These are phyloP conservation scores for Parsonsia alboflavescens DNA, from an alignment of 257 asterid species.

Conservation along the genomic window DNA sequence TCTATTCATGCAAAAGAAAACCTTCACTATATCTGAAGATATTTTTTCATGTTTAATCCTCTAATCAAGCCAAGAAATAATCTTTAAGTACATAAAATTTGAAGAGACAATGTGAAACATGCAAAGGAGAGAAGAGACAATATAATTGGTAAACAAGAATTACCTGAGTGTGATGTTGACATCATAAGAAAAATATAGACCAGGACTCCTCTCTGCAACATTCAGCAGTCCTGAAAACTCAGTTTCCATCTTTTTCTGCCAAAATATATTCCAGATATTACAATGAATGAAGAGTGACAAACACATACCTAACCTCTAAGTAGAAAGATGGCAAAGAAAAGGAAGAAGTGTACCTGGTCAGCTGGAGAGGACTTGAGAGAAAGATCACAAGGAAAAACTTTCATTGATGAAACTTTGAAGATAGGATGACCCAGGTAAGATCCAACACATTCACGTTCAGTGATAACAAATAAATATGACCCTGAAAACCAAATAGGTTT, in stretches of 20 bases:
- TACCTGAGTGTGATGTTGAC: slow-evolving; percentile 90
- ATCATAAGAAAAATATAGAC: slow-evolving; percentile 85
- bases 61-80: background rate
- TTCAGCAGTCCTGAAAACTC: slow-evolving; percentile 60
- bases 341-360: slow-evolving; percentile 49
- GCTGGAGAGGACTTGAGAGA: slow-evolving; percentile 62
- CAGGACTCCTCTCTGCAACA: slow-evolving; percentile 64
- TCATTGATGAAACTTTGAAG: slow-evolving; percentile 70
- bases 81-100: background rate
- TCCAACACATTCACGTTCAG: slow-evolving; percentile 82
- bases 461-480: slow-evolving; percentile 65
- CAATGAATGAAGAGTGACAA: slow-evolving; percentile 22
- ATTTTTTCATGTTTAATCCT: background rate
- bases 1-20: background rate
- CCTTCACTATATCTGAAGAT: background rate
- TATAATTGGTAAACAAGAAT: background rate
- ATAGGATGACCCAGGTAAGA: slow-evolving; percentile 65
- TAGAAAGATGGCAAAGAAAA: slow-evolving; percentile 18
- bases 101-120: background rate
- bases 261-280: slow-evolving; percentile 19
- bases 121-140: background rate
- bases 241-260: slow-evolving; percentile 77
- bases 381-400: slow-evolving; percentile 73
- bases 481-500: slow-evolving; percentile 38
- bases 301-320: slow-evolving; percentile 12